Percentiles rank a stretch among this genome's conserved stretches.
Conservation (phyloP, 163 green algal genomes). For the Chloromonas sp. region DNA sequence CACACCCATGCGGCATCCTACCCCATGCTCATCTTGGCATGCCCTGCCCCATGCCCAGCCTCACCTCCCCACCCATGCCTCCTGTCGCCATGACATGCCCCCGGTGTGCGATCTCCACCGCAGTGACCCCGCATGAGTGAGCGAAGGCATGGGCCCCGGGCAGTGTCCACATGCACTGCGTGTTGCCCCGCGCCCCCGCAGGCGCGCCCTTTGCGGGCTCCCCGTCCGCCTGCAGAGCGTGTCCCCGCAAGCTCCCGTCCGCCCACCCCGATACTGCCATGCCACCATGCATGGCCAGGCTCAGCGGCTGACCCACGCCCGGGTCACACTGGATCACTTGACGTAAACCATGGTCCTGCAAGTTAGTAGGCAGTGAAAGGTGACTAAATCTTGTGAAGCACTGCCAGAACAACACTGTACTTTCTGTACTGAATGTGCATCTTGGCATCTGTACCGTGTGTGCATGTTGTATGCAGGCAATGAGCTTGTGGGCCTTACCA, state of each 20-base stretch:
- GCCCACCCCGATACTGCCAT: constrained; percentile 34
- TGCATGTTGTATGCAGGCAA: too few relatives aligned
- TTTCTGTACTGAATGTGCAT: too few relatives aligned
- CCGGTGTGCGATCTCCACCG: constrained; percentile 20
- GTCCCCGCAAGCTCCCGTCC: constrained; percentile 28
- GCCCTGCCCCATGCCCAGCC: too few relatives aligned
- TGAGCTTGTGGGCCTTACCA: too few relatives aligned
- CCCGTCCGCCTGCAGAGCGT: not conserved
- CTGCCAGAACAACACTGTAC: too few relatives aligned
- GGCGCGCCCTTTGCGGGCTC: not conserved
- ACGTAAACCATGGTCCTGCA: not conserved
- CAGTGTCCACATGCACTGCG: constrained; percentile 32
- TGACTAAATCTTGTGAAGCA: too few relatives aligned
- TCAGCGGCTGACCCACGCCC: constrained; percentile 11
- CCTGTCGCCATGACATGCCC: constrained; percentile 35
- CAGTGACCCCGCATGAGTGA: constrained; percentile 30
- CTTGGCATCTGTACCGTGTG: too few relatives aligned
- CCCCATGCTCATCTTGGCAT: too few relatives aligned
- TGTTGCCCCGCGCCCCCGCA: constrained; percentile 3
- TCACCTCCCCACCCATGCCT: constrained; percentile 37
- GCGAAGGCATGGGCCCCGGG: constrained; percentile 34
- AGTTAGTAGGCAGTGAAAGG: too few relatives aligned
- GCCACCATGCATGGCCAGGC: constrained; percentile 20
- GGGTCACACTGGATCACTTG: not conserved
- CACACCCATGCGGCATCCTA: too few relatives aligned